Conservation (phyloP, 148 eudicot species). For the Spergularia bocconei region DNA sequence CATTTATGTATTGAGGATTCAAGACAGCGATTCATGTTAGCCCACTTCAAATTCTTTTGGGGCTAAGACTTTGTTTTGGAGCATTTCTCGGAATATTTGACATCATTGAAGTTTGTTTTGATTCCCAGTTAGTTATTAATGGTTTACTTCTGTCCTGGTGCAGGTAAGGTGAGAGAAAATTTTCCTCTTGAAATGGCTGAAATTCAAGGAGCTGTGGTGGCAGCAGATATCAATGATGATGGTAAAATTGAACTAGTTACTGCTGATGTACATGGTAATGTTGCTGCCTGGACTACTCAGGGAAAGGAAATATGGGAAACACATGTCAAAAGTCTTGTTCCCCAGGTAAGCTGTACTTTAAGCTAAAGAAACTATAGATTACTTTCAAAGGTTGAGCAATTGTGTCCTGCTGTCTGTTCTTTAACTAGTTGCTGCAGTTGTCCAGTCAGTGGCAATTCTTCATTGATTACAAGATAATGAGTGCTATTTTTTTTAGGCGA, state of each 20-base stretch:
- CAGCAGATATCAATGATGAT: constrained; percentile 96
- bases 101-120: background rate
- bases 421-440: background rate
- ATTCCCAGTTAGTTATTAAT: background rate
- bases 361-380: background rate
- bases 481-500: background rate
- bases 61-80: too few relatives aligned
- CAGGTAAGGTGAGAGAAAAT: constrained; percentile 85
- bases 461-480: background rate
- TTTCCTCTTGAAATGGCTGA: constrained; percentile 99
- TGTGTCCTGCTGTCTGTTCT: background rate
- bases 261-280: constrained; percentile 91
- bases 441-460: background rate
- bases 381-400: background rate
- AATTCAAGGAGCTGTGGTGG: constrained; percentile 90
- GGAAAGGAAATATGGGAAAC: constrained; percentile 94
- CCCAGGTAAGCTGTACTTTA: constrained; percentile 56
- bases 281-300: constrained; percentile 98
- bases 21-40: too few relatives aligned
- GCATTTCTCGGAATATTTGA: background rate
- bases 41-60: too few relatives aligned
- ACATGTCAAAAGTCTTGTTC: constrained; percentile 87
- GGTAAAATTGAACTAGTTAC: constrained; percentile 94
- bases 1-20: too few relatives aligned
- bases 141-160: constrained; percentile 19